Evolutionary conservation across 768 basidiomycete genomes (phyloP), one percentile per base, ranked within the genome.

Genomic region (Boletus sp.): DNA sequence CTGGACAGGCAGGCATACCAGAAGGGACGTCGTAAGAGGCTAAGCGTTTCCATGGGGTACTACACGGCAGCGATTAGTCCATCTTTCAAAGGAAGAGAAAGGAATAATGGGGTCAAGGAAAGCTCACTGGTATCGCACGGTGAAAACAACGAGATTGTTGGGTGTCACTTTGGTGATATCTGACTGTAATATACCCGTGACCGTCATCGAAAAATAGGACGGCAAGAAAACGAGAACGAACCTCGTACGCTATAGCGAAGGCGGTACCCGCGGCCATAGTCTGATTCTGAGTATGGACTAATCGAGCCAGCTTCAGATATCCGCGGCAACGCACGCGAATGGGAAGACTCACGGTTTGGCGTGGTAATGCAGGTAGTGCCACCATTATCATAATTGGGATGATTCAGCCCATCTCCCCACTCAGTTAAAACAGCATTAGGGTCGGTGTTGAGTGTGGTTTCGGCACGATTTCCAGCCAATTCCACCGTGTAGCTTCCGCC

Each of bases 261-360:
- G 51, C 30, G 17, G 56, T 57, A 17, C 64, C 64, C 1, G 56
- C 47, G 33, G 58, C 49, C 48, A 11, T 33, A n/a, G 52, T 12
- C 20, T 52, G 0, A 30, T 67, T 64, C 36, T 36, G 5, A n/a
- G 62, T 17, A 48, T 65, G 64, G 1, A 65, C 64, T 65, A 12
- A 4, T 36, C 17, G 12, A 44, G 24, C 3, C 18, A 15, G n/a
- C 3, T 24, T 64, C 36, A 57, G 42, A 54, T 28, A 36, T 35
- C 15, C 20, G 39, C 28, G 6, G 8, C 15, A 37, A 46, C 15
- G 5, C 11, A 18, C 3, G 3, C 33, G 3, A 24, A 47, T 3
- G n/a, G 15, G 10, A 28, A 29, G 39, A 50, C 65, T 57, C 42
- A 65, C 64, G 33, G 35, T 65, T 65, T 20, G 64, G 64, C 0